These are phyloP conservation scores for Osmanthus fragrans DNA, from an alignment of 257 asterid genomes.

Conservation along the genomic window DNA sequence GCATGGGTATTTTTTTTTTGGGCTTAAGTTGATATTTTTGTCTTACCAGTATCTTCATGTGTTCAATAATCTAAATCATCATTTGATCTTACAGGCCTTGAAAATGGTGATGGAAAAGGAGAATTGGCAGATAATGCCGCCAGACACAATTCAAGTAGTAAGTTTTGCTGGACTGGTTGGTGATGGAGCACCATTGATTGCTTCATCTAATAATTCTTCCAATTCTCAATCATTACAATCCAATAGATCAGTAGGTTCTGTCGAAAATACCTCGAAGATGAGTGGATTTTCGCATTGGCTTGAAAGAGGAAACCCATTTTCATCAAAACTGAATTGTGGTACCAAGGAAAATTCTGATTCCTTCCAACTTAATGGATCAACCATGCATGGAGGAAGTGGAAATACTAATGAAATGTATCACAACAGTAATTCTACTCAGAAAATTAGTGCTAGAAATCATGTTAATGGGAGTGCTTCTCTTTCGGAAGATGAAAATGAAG, in stretches of 20 bases:
- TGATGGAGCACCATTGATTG: conserved; percentile 96
- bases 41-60: conserved; percentile 9
- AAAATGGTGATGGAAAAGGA: conserved; percentile 98
- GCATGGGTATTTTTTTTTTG: conserved; percentile 11
- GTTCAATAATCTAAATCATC: conserved; percentile 20
- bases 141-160: conserved; percentile 80
- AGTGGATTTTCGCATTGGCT: conserved; percentile 83
- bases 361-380: conserved; percentile 42
- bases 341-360: conserved; percentile 53
- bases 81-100: conserved; percentile 70
- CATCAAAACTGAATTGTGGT: conserved; percentile 51
- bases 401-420: conserved; percentile 32
- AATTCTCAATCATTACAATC: conserved; percentile 51
- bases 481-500: conserved; percentile 97
- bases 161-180: conserved; percentile 95
- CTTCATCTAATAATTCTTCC: conserved; percentile 58
- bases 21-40: conserved; percentile 22
- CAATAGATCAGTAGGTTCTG: conserved; percentile 49
- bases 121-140: conserved; percentile 88
- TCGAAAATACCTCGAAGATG: conserved; percentile 54
- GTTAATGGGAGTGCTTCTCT: conserved; percentile 56
- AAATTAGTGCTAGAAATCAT: conserved; percentile 43
- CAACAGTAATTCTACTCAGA: conserved; percentile 34
- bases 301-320: conserved; percentile 76
- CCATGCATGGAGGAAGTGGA: conserved; percentile 53